Evolutionary conservation across 2,329 filamentous ascomycete genomes (phyloP).

Genomic region (Alternaria incomplexa): DNA sequence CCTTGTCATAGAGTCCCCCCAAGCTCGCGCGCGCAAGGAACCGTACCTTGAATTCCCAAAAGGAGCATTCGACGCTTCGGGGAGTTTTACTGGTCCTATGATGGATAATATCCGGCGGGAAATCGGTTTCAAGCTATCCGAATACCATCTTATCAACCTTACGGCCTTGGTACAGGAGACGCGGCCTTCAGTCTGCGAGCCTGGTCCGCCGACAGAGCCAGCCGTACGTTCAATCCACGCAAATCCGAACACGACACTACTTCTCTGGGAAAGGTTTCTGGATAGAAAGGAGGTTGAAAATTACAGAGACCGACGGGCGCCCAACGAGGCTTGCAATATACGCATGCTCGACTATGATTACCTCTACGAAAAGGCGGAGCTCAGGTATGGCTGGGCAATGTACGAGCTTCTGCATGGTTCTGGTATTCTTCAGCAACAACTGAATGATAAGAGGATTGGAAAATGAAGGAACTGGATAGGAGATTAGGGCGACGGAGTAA

Average conservation of each 20-base stretch:
- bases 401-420: neutral
- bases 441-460: neutral
- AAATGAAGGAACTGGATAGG: neutral
- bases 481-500: neutral
- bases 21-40: neutral
- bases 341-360: neutral
- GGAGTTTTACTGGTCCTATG: neutral
- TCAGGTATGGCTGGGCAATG: neutral
- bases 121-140: neutral
- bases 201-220: neutral
- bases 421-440: neutral
- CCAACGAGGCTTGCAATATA: neutral
- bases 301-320: neutral
- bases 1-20: neutral
- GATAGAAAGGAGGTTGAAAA: neutral
- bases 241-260: neutral
- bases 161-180: neutral
- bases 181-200: neutral
- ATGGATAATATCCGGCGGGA: neutral
- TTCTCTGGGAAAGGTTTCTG: neutral
- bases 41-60: neutral
- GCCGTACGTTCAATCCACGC: neutral
- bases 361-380: neutral
- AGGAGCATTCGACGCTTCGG: neutral
- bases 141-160: neutral